Percentiles rank a stretch among this genome's conserved stretches.
Evolutionary conservation across 345 rosid genomes (phyloP).

Genomic region (Nephelium lappaceum): DNA sequence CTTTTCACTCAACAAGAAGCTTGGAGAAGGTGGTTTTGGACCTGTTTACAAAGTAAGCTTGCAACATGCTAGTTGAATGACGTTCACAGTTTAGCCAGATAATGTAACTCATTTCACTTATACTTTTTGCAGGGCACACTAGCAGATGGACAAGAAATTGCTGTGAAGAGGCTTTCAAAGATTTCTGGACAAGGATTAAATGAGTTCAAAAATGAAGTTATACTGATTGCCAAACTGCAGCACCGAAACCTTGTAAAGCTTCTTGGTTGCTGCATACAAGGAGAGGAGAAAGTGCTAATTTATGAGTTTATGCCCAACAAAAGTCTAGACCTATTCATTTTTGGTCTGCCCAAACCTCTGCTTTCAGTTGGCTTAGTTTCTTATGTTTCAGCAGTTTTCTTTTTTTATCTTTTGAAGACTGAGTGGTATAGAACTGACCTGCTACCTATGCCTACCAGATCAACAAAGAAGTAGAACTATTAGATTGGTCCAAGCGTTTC

Average conservation of each 20-base stretch:
- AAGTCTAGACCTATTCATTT: slow-evolving; percentile 37
- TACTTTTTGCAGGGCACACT: slow-evolving; percentile 40
- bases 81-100: too few species aligned
- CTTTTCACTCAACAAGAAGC: slow-evolving; percentile 38
- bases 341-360: slow-evolving; percentile 10
- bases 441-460: too few species aligned
- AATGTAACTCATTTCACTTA: too few species aligned
- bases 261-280: slow-evolving; percentile 37
- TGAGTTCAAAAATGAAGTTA: slow-evolving; percentile 54
- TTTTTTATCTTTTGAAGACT: too few species aligned
- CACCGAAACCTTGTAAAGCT: slow-evolving; percentile 55
- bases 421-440: too few species aligned
- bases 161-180: slow-evolving; percentile 50
- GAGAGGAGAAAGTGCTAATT: slow-evolving; percentile 35
- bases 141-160: slow-evolving; percentile 45
- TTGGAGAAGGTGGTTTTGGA: slow-evolving; percentile 54
- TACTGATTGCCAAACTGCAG: slow-evolving; percentile 49
- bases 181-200: slow-evolving; percentile 47
- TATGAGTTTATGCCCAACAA: slow-evolving; percentile 40
- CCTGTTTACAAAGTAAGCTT: slow-evolving; percentile 30
- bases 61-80: background rate
- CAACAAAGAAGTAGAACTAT: too few species aligned
- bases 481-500: too few species aligned
- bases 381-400: too few species aligned
- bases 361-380: too few species aligned